Evolutionary conservation across 139 green algal genomes (phyloP), one percentile per base, ranked within the genome.

Genomic region (Closterium sp.): DNA sequence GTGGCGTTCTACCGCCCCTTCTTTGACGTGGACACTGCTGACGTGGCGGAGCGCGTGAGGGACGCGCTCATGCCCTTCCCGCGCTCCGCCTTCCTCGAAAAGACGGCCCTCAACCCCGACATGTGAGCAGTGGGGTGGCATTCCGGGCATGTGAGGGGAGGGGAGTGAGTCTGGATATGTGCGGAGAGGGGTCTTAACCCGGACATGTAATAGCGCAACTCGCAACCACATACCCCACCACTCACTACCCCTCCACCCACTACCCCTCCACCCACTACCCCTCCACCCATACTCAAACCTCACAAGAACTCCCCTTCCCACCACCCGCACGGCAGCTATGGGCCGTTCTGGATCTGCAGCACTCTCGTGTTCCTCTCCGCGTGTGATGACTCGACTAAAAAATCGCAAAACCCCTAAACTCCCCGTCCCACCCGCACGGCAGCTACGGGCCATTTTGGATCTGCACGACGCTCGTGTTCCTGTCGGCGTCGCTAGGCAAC

Each of bases 361-460:
- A 96, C 95, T 45, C 91, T 96, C 21, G 86, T 96, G 29, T 96
- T 96, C 31, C 27, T 95, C 21, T 88, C 86, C 2, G 89, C 94
- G 32, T 50, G n/a, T n/a, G n/a, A n/a, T n/a, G n/a, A n/a, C n/a
- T n/a, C n/a, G n/a, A n/a, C n/a, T n/a, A n/a, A n/a, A n/a, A n/a
- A n/a, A n/a, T n/a, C n/a, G n/a, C n/a, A n/a, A n/a, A 13, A 7
- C 42, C 50, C 13, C 50, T 3, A 5, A 9, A 2, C 13, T 27
- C 50, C 17, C 9, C 50, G 0, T 11, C 50, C 6, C 50, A 45
- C 38, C 38, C 38, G 4, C 4, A 45, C 22, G 2, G 73, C 92
- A 94, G 92, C 28, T 96, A 96, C 89, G 95, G 93, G 5, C 95
- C 95, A 22, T 96, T 96, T 62, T 96, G 95, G 95, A 95, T 95